Percentiles rank a stretch among this genome's conserved stretches.
Evolutionary conservation across 345 rosid genomes (phyloP).

Genomic region (Combretum micranthum): DNA sequence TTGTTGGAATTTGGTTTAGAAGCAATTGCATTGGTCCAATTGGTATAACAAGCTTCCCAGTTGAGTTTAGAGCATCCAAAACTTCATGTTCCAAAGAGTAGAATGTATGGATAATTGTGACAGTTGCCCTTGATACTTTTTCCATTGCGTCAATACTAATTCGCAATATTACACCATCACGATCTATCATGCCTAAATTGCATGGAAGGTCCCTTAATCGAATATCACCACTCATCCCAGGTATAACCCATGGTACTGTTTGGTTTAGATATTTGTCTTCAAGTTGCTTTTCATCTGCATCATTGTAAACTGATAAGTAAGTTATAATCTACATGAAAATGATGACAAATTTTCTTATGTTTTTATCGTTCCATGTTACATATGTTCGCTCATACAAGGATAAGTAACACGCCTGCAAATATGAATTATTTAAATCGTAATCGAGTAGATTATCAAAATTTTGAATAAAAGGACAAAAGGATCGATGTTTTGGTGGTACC

Average conservation of each 20-base stretch:
- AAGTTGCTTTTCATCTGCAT: neutral
- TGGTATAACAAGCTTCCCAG: neutral
- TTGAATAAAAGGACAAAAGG: too few relatives aligned
- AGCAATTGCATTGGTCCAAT: neutral
- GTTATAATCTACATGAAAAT: too few relatives aligned
- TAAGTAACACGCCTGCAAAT: too few relatives aligned
- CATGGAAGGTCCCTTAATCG: neutral
- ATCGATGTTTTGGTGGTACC: too few relatives aligned
- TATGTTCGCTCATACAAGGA: too few relatives aligned
- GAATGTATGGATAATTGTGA: neutral
- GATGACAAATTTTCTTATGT: too few relatives aligned
- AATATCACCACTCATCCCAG: neutral
- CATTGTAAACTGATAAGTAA: too few relatives aligned
- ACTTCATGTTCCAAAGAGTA: neutral
- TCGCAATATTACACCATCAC: neutral
- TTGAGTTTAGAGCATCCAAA: neutral
- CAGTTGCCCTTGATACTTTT: neutral
- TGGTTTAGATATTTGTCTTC: neutral
- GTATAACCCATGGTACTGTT: neutral
- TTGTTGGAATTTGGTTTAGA: neutral
- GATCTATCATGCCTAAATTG: neutral
- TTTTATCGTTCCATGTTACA: too few relatives aligned
- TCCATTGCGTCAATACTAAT: fast-evolving
- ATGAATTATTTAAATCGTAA: too few relatives aligned
- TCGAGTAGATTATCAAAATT: too few relatives aligned